Percentiles rank a stretch among this genome's conserved stretches.
Conservation (phyloP, 2,329 filamentous ascomycete species). For the Coleophoma cylindrospora region DNA sequence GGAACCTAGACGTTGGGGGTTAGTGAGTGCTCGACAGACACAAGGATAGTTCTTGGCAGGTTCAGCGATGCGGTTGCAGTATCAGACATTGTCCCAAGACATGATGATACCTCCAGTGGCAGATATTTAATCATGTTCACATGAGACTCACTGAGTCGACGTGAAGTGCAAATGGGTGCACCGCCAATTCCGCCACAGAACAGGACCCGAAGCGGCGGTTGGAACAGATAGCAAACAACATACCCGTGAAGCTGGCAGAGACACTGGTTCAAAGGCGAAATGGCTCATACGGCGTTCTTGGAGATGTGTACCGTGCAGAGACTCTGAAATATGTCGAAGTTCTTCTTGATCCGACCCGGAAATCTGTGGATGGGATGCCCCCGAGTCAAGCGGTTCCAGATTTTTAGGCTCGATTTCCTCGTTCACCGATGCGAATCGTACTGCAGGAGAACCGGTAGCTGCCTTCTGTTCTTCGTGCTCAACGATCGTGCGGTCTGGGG, state of each 20-base stretch:
- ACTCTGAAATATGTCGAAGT: conserved; percentile 51
- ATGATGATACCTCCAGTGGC: no score
- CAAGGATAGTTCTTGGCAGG: no score
- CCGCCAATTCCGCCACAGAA: background rate
- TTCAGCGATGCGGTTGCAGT: no score
- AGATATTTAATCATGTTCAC: no score
- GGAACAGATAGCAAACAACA: conserved; percentile 33
- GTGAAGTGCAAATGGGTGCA: no score
- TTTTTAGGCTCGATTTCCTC: conserved; percentile 60
- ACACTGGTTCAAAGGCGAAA: conserved; percentile 87
- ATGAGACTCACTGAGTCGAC: no score
- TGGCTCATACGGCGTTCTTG: conserved; percentile 81
- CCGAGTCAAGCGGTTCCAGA: conserved; percentile 25
- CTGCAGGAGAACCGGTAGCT: conserved; percentile 39
- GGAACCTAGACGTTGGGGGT: conserved; percentile 36
- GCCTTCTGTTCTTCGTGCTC: background rate
- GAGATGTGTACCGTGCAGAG: conserved; percentile 67
- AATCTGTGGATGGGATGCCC: conserved; percentile 13
- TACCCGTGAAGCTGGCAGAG: conserved; percentile 79
- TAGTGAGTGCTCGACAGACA: no score
- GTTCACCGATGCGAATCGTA: conserved; percentile 67
- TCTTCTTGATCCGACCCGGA: conserved; percentile 13
- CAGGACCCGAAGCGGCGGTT: background rate
- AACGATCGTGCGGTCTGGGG: background rate
- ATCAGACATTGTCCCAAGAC: no score